Evolutionary conservation across 805 yeast genomes (phyloP).

Genomic region (Torulaspora franciscae): DNA sequence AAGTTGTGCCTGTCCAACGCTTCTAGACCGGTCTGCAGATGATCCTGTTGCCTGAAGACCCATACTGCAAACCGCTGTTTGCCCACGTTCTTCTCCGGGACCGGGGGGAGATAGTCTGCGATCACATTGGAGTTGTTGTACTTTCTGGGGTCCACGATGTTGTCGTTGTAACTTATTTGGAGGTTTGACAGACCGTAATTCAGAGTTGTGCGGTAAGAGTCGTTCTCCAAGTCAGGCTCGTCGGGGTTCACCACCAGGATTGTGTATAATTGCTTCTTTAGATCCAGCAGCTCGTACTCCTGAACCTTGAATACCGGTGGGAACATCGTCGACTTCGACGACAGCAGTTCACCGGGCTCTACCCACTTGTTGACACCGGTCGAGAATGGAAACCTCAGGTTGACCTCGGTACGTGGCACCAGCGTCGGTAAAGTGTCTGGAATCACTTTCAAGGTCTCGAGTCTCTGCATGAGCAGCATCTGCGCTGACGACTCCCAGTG

Average conservation of each 20-base stretch:
- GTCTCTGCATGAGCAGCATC: constrained; percentile 85
- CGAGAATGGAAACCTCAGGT: constrained; percentile 68
- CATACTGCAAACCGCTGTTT: constrained; percentile 80
- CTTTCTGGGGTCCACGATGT: constrained; percentile 43
- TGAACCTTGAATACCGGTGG: constrained; percentile 77
- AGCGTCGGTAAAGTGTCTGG: constrained; percentile 94
- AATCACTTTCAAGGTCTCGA: constrained; percentile 76
- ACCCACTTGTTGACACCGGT: constrained; percentile 60
- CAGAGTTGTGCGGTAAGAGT: constrained; percentile 65
- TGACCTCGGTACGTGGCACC: constrained; percentile 71
- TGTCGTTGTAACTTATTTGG: constrained; percentile 50
- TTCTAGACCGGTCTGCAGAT: constrained; percentile 13
- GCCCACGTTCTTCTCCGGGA: constrained; percentile 84
- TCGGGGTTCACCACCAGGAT: constrained; percentile 87
- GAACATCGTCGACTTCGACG: constrained; percentile 65
- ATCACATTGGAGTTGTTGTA: constrained; percentile 40
- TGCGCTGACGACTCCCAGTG: constrained; percentile 69
- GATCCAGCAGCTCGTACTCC: constrained; percentile 52
- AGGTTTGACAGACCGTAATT: constrained; percentile 76
- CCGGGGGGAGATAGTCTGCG: constrained; percentile 69
- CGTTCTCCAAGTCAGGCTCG: constrained; percentile 67
- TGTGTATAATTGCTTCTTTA: constrained; percentile 56
- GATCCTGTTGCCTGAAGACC: constrained; percentile 72
- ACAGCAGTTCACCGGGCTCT: constrained; percentile 71
- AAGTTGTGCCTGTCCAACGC: constrained; percentile 46